Conservation (phyloP, 495 filamentous ascomycete genomes). For the Amphirosellinia nigrospora region DNA sequence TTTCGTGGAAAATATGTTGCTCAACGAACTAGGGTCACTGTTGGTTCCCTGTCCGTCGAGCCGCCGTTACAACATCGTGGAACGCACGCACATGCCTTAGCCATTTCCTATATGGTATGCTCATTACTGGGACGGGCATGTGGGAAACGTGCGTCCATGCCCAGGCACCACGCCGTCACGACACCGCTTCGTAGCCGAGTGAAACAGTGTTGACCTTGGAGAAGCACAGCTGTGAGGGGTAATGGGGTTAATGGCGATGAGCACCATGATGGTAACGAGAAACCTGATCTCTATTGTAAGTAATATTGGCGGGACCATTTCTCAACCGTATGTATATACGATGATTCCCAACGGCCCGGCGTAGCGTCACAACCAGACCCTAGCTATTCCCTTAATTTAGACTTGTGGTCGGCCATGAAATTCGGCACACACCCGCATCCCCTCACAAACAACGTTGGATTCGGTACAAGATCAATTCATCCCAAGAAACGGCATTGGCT, state of each 20-base stretch:
- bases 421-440: constrained; percentile 7
- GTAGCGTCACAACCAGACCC: constrained; percentile 17
- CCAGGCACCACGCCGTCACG: constrained; percentile 17
- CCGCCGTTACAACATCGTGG: constrained; percentile 22
- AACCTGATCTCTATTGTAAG: constrained; percentile 10
- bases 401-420: neutral
- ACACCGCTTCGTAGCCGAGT: constrained; percentile 21
- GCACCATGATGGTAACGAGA: constrained; percentile 1
- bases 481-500: constrained; percentile 2
- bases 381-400: neutral
- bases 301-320: neutral
- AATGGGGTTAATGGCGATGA: neutral
- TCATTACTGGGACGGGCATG: constrained; percentile 10
- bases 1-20: neutral
- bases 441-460: constrained; percentile 1
- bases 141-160: constrained; percentile 12
- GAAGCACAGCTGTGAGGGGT: constrained; percentile 19
- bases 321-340: constrained; percentile 2
- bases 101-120: constrained; percentile 14
- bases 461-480: constrained; percentile 7
- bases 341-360: constrained; percentile 15
- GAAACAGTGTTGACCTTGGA: constrained; percentile 19
- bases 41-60: constrained; percentile 21
- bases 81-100: constrained; percentile 10
- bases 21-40: constrained; percentile 4